These are phyloP conservation scores for Astrothelium macrocarpum DNA, from an alignment of 495 filamentous ascomycete species.

Conservation along the genomic window DNA sequence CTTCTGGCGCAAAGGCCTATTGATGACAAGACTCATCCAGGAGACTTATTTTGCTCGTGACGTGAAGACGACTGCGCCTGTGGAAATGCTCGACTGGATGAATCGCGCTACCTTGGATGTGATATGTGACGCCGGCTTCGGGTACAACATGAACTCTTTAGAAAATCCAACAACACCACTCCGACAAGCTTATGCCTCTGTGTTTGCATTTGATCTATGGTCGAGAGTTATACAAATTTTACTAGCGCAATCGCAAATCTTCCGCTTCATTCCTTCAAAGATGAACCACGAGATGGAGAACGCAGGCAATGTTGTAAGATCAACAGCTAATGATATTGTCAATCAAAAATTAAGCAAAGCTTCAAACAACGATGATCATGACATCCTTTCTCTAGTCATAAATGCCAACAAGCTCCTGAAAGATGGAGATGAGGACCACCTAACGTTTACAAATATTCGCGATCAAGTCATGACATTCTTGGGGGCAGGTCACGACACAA, in stretches of 20 bases:
- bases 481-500: constrained; percentile 83
- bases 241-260: constrained; percentile 35
- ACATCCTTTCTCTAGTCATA: constrained; percentile 72
- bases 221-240: constrained; percentile 38
- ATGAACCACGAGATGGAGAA: constrained; percentile 52
- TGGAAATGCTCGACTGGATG: constrained; percentile 63
- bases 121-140: constrained; percentile 73
- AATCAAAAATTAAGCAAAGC: constrained; percentile 54
- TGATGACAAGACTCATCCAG: constrained; percentile 25
- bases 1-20: constrained; percentile 63
- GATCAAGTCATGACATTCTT: constrained; percentile 97
- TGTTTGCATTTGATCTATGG: constrained; percentile 37
- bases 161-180: constrained; percentile 54
- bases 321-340: constrained; percentile 56
- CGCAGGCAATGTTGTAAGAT: constrained; percentile 49
- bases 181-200: constrained; percentile 51
- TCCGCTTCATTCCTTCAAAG: constrained; percentile 50
- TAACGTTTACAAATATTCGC: constrained; percentile 67
- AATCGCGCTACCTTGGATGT: constrained; percentile 76
- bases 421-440: constrained; percentile 55
- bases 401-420: constrained; percentile 42
- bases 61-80: constrained; percentile 28
- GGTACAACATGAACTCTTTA: constrained; percentile 67
- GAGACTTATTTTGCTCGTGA: constrained; percentile 16
- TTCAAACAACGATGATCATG: constrained; percentile 46